Conservation (phyloP, 176 grass and related monocot genomes). For the Raddia guianensis region DNA sequence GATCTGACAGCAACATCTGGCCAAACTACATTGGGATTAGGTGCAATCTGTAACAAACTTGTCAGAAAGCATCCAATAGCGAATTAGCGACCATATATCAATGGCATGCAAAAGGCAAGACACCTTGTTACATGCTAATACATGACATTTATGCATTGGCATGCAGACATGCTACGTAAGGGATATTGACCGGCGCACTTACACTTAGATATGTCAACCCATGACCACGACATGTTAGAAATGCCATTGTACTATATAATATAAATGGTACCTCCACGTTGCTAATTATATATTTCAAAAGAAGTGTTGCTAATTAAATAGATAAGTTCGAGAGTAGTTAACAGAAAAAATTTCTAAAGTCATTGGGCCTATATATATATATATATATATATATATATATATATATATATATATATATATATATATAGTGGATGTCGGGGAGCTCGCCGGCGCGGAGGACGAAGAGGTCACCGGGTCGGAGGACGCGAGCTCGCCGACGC, state of each 20-base stretch:
- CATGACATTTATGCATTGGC: background rate
- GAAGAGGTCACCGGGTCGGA: too few species aligned
- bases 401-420: too few species aligned
- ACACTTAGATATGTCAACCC: slow-evolving; percentile 11
- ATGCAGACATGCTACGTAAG: slow-evolving; percentile 9
- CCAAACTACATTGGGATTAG: slow-evolving; percentile 20
- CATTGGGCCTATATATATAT: background rate
- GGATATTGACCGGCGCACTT: background rate
- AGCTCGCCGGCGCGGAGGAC: too few species aligned
- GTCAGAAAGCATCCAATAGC: background rate
- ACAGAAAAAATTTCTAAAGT: background rate
- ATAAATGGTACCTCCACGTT: background rate
- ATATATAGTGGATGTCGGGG: too few species aligned
- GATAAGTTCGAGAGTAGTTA: background rate
- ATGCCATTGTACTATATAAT: background rate
- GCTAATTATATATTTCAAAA: background rate
- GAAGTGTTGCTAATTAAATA: too few species aligned
- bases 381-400: too few species aligned
- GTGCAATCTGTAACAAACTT: slow-evolving; percentile 10
- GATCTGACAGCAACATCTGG: slow-evolving; percentile 34
- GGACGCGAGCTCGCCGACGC: too few species aligned
- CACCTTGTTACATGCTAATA: background rate
- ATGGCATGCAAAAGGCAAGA: background rate
- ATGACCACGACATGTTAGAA: background rate
- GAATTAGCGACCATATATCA: background rate